These are phyloP conservation scores for Aspergillus sp. DNA, from an alignment of 2,329 filamentous ascomycete genomes.

Conservation along the genomic window DNA sequence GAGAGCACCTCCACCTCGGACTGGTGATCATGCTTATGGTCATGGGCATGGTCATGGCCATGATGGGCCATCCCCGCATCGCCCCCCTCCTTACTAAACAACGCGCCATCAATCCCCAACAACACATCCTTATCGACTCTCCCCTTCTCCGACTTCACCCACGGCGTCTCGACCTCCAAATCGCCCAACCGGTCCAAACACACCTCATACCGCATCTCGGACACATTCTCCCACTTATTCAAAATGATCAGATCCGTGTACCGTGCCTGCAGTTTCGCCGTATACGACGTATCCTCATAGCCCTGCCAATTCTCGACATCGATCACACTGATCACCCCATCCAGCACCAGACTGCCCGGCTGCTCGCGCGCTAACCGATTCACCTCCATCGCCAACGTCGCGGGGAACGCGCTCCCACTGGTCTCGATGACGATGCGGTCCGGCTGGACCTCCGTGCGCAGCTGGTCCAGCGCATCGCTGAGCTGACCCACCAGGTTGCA, in stretches of 20 bases:
- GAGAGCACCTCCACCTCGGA: slow-evolving; percentile 89
- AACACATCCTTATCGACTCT: slow-evolving; percentile 75
- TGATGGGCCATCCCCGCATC: slow-evolving; percentile 34
- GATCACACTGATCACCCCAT: slow-evolving; percentile 85
- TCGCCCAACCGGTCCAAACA: slow-evolving; percentile 78
- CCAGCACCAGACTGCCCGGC: slow-evolving; percentile 66
- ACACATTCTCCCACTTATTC: slow-evolving; percentile 85
- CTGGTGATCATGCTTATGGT: slow-evolving; percentile 62
- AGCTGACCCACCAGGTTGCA: slow-evolving; percentile 97
- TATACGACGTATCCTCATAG: slow-evolving; percentile 88
- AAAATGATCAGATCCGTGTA: slow-evolving; percentile 90
- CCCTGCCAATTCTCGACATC: slow-evolving; percentile 95
- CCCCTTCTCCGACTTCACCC: slow-evolving; percentile 82
- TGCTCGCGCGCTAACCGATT: slow-evolving; percentile 71
- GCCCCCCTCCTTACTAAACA: slow-evolving; percentile 49
- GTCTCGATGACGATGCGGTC: slow-evolving; percentile 95
- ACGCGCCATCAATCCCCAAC: slow-evolving; percentile 81
- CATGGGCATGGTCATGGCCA: slow-evolving; percentile 36
- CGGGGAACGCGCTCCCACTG: slow-evolving; percentile 80
- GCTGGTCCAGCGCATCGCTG: slow-evolving; percentile 72
- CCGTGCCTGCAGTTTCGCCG: slow-evolving; percentile 79
- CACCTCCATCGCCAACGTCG: slow-evolving; percentile 86
- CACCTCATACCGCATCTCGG: slow-evolving; percentile 72
- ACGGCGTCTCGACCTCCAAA: slow-evolving; percentile 75
- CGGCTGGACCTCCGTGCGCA: slow-evolving; percentile 61